phyloP scores from a whole-genome alignment of 176 grass and related monocot genomes.

The Alopecurus myosuroides region DNA sequence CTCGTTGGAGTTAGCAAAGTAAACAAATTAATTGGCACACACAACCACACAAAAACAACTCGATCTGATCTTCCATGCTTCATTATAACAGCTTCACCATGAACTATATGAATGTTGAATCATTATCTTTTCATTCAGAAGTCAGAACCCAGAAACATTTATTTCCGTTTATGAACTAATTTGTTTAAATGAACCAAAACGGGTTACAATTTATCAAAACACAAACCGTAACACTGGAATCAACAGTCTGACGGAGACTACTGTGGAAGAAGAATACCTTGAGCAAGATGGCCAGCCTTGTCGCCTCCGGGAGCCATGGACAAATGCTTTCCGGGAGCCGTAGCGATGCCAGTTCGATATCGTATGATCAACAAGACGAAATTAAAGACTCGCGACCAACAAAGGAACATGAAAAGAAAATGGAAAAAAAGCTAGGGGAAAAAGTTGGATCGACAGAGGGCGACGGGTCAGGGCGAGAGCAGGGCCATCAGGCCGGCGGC shows the following conservation, averaged over 20 bases:
- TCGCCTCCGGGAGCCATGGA: constrained; percentile 22
- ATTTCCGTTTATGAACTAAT: constrained; percentile 4
- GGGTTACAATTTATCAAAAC: neutral
- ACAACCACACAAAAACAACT: neutral
- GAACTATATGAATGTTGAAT: neutral
- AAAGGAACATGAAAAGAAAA: constrained; percentile 29
- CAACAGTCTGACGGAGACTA: neutral
- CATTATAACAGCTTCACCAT: neutral
- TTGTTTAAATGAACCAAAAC: neutral
- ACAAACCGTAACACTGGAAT: neutral
- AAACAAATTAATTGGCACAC: neutral
- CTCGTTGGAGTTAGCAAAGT: constrained; percentile 5
- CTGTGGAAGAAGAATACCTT: constrained; percentile 32
- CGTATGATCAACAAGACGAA: constrained; percentile 32
- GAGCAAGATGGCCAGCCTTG: constrained; percentile 30
- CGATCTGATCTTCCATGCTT: neutral
- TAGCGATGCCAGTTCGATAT: constrained; percentile 19
- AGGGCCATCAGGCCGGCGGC: constrained; percentile 12
- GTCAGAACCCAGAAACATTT: neutral
- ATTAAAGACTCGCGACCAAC: constrained; percentile 20
- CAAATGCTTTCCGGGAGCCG: neutral
- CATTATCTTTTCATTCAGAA: neutral
- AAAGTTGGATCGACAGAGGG: neutral
- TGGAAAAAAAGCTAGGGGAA: neutral
- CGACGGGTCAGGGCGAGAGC: neutral